These are phyloP conservation scores for Porodaedalea pini DNA, from an alignment of 1,284 basidiomycete species.

Conservation along the genomic window DNA sequence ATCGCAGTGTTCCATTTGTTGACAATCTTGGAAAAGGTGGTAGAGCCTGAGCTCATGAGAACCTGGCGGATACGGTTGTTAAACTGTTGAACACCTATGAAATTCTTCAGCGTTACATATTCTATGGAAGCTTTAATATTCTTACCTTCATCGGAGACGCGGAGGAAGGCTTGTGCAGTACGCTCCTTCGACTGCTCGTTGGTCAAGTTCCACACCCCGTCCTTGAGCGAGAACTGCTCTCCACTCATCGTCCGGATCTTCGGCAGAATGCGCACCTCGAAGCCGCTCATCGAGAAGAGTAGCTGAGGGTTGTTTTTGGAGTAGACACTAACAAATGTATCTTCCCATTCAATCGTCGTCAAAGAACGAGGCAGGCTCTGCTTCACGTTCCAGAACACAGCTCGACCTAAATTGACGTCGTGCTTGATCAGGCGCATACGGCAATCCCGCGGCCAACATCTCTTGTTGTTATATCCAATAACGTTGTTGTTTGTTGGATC, in stretches of 20 bases:
- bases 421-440: slow-evolving; percentile 99
- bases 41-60: too few species aligned
- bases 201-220: slow-evolving; percentile 96
- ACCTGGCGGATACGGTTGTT: slow-evolving; percentile 95
- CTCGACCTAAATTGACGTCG: slow-evolving; percentile 97
- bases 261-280: slow-evolving; percentile 95
- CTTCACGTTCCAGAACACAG: slow-evolving; percentile 99
- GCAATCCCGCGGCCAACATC: slow-evolving; percentile 98
- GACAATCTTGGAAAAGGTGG: too few species aligned
- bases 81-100: slow-evolving; percentile 84
- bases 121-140: slow-evolving; percentile 4
- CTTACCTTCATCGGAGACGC: slow-evolving; percentile 90
- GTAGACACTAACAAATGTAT: slow-evolving; percentile 94
- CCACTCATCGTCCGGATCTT: slow-evolving; percentile 93
- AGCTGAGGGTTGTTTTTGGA: slow-evolving; percentile 98
- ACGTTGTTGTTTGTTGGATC: slow-evolving; percentile 99
- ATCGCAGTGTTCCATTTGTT: too few species aligned
- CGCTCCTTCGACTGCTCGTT: slow-evolving; percentile 96
- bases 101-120: slow-evolving; percentile 24
- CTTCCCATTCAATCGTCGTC: slow-evolving; percentile 99
- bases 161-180: slow-evolving; percentile 95
- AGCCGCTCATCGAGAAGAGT: slow-evolving; percentile 97
- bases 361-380: slow-evolving; percentile 93
- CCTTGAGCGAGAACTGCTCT: slow-evolving; percentile 94
- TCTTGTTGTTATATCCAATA: slow-evolving; percentile 98